Evolutionary conservation across 306 rosid species (phyloP).

Genomic region (Castanospermum australe): DNA sequence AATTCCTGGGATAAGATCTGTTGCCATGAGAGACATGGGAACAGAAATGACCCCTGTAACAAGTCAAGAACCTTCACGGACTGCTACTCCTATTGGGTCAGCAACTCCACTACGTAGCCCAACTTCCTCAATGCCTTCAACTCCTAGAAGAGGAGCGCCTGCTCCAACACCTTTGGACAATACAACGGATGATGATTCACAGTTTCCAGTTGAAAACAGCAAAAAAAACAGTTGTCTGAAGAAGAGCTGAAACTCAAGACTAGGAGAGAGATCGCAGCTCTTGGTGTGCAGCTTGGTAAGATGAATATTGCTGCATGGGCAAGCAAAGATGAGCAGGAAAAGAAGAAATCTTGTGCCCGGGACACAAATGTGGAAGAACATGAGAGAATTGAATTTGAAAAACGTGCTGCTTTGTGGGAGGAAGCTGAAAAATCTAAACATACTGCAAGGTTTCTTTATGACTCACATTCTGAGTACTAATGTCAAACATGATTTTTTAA

Average conservation of each 20-base stretch:
- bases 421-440: slow-evolving; percentile 89
- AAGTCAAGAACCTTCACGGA: slow-evolving; percentile 92
- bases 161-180: slow-evolving; percentile 65
- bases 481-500: not conserved
- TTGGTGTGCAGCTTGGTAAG: slow-evolving; percentile 94
- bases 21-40: slow-evolving; percentile 99
- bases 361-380: slow-evolving; percentile 35
- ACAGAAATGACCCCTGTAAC: slow-evolving; percentile 96
- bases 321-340: slow-evolving; percentile 71
- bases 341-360: slow-evolving; percentile 33
- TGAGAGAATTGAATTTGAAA: slow-evolving; percentile 64
- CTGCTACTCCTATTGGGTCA: slow-evolving; percentile 86
- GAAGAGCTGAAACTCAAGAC: slow-evolving; percentile 88
- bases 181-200: slow-evolving; percentile 36
- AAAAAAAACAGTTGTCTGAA: slow-evolving; percentile 57
- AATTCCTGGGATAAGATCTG: slow-evolving; percentile 71
- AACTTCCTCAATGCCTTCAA: slow-evolving; percentile 75
- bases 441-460: slow-evolving; percentile 69
- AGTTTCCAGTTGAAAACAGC: slow-evolving; percentile 26
- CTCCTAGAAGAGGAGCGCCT: slow-evolving; percentile 77
- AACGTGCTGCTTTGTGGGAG: slow-evolving; percentile 86
- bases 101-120: slow-evolving; percentile 86
- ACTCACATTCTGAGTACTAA: slow-evolving; percentile 21
- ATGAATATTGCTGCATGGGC: slow-evolving; percentile 95
- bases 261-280: slow-evolving; percentile 88